These are phyloP conservation scores for Groenewaldozyma salmanticensis DNA, from an alignment of 805 yeast species.

Conservation along the genomic window DNA sequence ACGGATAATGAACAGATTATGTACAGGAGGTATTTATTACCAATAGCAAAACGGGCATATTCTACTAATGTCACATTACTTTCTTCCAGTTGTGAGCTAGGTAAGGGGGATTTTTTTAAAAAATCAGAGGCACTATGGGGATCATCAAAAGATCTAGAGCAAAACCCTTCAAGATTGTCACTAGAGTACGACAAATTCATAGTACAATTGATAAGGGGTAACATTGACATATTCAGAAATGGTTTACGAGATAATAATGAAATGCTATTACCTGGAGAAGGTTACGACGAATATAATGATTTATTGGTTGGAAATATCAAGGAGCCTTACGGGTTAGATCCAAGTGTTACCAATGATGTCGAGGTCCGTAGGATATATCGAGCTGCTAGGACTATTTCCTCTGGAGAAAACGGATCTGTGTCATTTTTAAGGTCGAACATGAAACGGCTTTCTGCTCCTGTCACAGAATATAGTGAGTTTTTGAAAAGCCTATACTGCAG, in stretches of 20 bases:
- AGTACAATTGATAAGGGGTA: constrained; percentile 6
- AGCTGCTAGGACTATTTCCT: not conserved
- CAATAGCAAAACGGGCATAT: too few species aligned
- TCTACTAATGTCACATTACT: too few species aligned
- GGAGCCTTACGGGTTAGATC: not conserved
- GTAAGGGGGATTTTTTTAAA: not conserved
- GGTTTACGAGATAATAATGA: not conserved
- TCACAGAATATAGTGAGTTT: constrained; percentile 16
- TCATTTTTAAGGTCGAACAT: not conserved
- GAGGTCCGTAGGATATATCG: not conserved
- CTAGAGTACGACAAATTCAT: constrained; percentile 14
- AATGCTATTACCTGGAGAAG: too few species aligned
- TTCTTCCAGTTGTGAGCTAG: too few species aligned
- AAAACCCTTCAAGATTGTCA: constrained; percentile 10
- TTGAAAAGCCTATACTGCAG: constrained; percentile 15
- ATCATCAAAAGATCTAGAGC: not conserved
- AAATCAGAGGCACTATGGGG: not conserved
- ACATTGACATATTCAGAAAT: constrained; percentile 1
- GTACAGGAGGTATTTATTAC: too few species aligned
- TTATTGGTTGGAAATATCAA: not conserved
- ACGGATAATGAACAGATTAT: too few species aligned
- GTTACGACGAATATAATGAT: not conserved
- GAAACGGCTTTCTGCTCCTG: constrained; percentile 5
- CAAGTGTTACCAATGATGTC: not conserved
- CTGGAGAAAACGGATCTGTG: not conserved